Percentiles rank a stretch among this genome's conserved stretches.
Evolutionary conservation across 2,329 filamentous ascomycete genomes (phyloP).

Genomic region (Sclerotinia nivalis): DNA sequence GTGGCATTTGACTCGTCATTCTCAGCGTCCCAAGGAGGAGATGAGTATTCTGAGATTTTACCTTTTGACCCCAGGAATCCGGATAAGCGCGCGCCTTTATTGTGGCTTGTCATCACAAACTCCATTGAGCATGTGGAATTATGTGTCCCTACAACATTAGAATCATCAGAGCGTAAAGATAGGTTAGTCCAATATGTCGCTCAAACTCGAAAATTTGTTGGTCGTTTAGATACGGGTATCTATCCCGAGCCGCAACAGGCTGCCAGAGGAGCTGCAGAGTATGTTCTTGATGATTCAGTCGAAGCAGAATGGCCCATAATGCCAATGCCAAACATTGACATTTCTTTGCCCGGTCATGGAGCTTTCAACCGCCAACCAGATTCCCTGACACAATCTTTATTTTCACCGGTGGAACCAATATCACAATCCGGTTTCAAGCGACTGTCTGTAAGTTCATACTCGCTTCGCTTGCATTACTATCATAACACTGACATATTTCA

Average conservation of each 20-base stretch:
- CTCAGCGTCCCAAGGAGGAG: constrained; percentile 21
- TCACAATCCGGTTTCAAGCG: constrained; percentile 23
- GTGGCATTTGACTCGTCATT: constrained; percentile 34
- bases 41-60: constrained; percentile 26
- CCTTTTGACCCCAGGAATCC: constrained; percentile 25
- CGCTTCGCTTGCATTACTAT: not conserved
- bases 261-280: constrained; percentile 34
- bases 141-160: constrained; percentile 31
- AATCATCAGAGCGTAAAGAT: constrained; percentile 30
- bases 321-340: constrained; percentile 34
- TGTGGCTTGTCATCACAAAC: constrained; percentile 35
- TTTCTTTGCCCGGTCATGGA: not conserved
- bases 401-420: constrained; percentile 10
- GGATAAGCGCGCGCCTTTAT: constrained; percentile 29
- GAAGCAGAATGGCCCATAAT: constrained; percentile 32
- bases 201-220: constrained; percentile 33
- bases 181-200: constrained; percentile 33
- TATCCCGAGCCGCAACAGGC: constrained; percentile 33
- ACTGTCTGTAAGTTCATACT: constrained; percentile 17
- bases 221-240: constrained; percentile 22
- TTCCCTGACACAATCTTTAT: constrained; percentile 8
- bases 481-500: not conserved
- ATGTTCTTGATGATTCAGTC: constrained; percentile 24
- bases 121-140: constrained; percentile 41
- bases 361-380: not conserved